Percentiles rank a stretch among this genome's conserved stretches.
phyloP scores from a whole-genome alignment of 305 asterid species.

The Fraxinus sp. region DNA sequence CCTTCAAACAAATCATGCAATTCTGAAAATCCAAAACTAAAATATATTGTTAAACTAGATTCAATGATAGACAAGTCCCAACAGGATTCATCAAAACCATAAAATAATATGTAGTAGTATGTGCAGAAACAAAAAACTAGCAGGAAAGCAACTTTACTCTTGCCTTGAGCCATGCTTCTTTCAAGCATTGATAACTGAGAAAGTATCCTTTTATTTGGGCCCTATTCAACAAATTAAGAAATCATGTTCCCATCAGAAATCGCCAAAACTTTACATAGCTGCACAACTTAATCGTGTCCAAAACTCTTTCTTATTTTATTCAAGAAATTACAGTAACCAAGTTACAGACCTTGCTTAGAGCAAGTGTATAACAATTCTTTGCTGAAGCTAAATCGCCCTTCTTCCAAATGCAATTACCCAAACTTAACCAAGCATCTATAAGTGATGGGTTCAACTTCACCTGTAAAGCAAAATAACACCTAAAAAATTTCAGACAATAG shows the following conservation, averaged over 20 bases:
- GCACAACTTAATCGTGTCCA: conserved; percentile 1
- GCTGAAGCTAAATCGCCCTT: conserved; percentile 79
- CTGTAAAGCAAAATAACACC: conserved; percentile 31
- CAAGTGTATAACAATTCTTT: conserved; percentile 77
- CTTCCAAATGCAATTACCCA: conserved; percentile 96
- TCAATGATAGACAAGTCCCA: background rate
- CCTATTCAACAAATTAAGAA: conserved; percentile 40
- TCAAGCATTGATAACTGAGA: conserved; percentile 95
- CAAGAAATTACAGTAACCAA: conserved; percentile 18
- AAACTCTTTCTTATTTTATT: background rate
- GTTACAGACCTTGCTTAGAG: conserved; percentile 70
- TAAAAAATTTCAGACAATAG: conserved; percentile 7
- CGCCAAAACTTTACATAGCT: background rate
- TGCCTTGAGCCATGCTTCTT: conserved; percentile 88
- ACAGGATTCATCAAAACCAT: background rate
- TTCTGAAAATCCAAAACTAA: background rate
- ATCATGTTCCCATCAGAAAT: conserved; percentile 17
- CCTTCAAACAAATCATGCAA: background rate
- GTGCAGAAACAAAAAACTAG: background rate
- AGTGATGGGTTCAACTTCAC: conserved; percentile 89
- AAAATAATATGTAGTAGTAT: background rate
- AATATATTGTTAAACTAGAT: background rate
- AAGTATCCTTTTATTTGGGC: conserved; percentile 73
- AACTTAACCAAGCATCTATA: conserved; percentile 84
- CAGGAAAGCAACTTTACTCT: conserved; percentile 22